These are phyloP conservation scores for Sporobolomyces pararoseus DNA, from an alignment of 768 basidiomycete species.

Conservation along the genomic window DNA sequence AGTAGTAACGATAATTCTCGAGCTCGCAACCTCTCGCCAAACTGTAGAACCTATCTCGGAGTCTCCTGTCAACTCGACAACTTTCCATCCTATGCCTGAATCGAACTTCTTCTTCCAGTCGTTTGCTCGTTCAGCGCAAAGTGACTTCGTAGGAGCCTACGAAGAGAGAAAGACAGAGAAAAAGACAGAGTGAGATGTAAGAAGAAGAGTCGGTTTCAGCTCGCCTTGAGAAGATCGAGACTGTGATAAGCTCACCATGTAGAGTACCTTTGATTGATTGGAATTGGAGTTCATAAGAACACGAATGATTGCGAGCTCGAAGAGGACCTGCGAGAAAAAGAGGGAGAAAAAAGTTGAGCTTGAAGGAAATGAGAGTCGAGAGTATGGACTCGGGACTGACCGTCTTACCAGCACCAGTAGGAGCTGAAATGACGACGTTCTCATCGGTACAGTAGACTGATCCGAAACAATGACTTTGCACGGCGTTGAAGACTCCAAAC, in stretches of 20 bases:
- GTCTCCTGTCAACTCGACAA: conserved; percentile 88
- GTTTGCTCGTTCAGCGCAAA: conserved; percentile 75
- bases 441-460: conserved; percentile 53
- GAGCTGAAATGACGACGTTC: conserved; percentile 59
- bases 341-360: not conserved
- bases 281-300: conserved; percentile 54
- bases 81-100: conserved; percentile 72
- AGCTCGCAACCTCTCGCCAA: conserved; percentile 65
- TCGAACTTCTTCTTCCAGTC: conserved; percentile 84
- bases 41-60: conserved; percentile 66
- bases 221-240: too few species aligned
- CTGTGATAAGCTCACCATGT: conserved; percentile 59
- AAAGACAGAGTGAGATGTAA: not conserved
- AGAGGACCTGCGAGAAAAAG: conserved; percentile 57
- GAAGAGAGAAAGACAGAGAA: not conserved
- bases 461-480: conserved; percentile 79
- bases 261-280: conserved; percentile 64
- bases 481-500: conserved; percentile 83
- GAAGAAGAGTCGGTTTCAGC: too few species aligned
- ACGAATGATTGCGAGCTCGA: conserved; percentile 82
- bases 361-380: too few species aligned
- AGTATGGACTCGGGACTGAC: not conserved
- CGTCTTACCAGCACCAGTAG: conserved; percentile 95
- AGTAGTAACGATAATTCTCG: conserved; percentile 51
- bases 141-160: conserved; percentile 57